Evolutionary conservation across 2,329 filamentous ascomycete species (phyloP).

Genomic region (Pseudogymnoascus sp.): DNA sequence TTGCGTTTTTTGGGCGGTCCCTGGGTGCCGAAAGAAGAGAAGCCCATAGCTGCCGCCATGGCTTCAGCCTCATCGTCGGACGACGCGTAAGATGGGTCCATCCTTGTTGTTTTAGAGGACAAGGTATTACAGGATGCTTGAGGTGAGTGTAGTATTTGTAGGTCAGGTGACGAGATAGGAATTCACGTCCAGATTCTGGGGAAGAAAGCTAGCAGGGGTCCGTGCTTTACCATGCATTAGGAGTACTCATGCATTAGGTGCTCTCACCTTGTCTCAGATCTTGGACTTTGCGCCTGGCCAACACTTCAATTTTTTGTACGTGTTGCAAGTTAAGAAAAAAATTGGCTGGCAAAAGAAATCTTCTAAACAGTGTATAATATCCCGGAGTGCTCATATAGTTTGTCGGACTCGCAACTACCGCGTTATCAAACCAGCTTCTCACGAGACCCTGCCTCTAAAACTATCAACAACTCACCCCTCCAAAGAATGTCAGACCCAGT

Average conservation of each 20-base stretch:
- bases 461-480: background rate
- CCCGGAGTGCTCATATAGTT: background rate
- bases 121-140: background rate
- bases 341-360: background rate
- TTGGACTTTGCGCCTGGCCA: background rate
- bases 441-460: background rate
- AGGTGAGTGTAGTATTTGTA: background rate
- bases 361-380: background rate
- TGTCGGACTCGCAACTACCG: background rate
- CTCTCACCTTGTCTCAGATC: background rate
- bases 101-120: background rate
- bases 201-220: background rate
- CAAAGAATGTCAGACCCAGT: background rate
- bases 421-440: background rate
- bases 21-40: constrained; percentile 57
- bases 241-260: constrained; percentile 6
- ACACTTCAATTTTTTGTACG: background rate
- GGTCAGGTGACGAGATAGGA: constrained; percentile 5
- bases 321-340: background rate
- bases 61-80: constrained; percentile 36
- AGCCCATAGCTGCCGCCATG: constrained; percentile 64
- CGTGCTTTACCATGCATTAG: constrained; percentile 3
- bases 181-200: background rate
- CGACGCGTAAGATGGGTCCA: background rate
- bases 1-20: constrained; percentile 55